Evolutionary conservation across 495 filamentous ascomycete genomes (phyloP).

Genomic region (Daldinia grandis): DNA sequence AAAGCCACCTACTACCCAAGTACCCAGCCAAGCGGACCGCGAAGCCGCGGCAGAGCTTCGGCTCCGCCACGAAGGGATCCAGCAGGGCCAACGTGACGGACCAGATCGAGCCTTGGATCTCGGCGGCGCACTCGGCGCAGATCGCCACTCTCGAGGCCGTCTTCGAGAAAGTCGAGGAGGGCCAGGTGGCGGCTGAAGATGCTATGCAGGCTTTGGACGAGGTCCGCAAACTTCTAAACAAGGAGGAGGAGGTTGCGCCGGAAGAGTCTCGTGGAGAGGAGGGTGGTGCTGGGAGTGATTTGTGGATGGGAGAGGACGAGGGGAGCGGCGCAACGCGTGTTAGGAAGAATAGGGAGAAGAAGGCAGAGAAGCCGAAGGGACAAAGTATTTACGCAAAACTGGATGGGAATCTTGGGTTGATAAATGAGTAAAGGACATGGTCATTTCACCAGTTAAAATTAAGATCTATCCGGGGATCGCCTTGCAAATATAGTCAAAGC

Average conservation of each 20-base stretch:
- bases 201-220: slow-evolving; percentile 53
- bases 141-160: slow-evolving; percentile 57
- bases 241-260: slow-evolving; percentile 25
- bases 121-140: slow-evolving; percentile 59
- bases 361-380: slow-evolving; percentile 36
- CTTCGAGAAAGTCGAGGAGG: slow-evolving; percentile 58
- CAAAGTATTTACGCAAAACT: slow-evolving; percentile 52
- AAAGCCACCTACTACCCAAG: slow-evolving; percentile 72
- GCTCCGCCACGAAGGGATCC: slow-evolving; percentile 37
- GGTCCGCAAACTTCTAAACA: slow-evolving; percentile 50
- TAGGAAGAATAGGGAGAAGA: slow-evolving; percentile 43
- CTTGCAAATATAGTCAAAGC: background rate
- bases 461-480: slow-evolving; percentile 2
- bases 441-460: slow-evolving; percentile 3
- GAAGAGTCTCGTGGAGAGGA: slow-evolving; percentile 24
- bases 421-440: slow-evolving; percentile 42
- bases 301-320: slow-evolving; percentile 48
- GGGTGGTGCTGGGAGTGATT: slow-evolving; percentile 43
- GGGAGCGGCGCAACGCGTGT: slow-evolving; percentile 27
- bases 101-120: slow-evolving; percentile 59
- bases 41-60: slow-evolving; percentile 34
- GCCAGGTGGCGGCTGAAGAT: slow-evolving; percentile 54
- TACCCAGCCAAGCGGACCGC: slow-evolving; percentile 58
- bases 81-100: slow-evolving; percentile 48
- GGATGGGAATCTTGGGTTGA: slow-evolving; percentile 57